Base-by-base conservation (phyloP, 1,284 basidiomycete genomes). In the Ceratobasidium theobromae region DNA sequence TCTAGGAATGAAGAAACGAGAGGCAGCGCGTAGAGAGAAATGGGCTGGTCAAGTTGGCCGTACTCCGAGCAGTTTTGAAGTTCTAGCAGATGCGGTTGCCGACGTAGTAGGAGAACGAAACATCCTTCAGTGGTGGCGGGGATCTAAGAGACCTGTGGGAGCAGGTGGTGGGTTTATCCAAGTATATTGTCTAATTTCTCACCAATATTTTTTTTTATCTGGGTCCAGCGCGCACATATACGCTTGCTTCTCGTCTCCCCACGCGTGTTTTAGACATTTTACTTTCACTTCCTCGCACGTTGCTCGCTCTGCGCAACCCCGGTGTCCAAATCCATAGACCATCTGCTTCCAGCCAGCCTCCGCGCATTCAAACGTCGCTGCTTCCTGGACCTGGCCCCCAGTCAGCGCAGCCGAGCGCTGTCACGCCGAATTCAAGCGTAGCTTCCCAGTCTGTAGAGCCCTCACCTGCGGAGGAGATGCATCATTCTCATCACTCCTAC, bases 211-310 rank as follows among this genome's bases (percentile, higher is more conserved):
- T 67, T 54, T 16, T 6, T 38, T 16, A 38, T 38, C 35, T 38
- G 16, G 35, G 8, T 38, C 46, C 68, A 89, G 88, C 87, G 8
- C 76, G 78, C 45, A 88, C 87, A 5, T 90, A 90, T 69, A 78
- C 79, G 55, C 53, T 85, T 32, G 88, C 88, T 1, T 88, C 89
- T 0, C 78, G 82, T 69, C 81, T 91, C 48, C 89, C 89, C n/a
- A 75, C 82, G 8, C 71, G 81, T n/a, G 57, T 90, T 46, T 79
- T 91, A 41, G 87, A 91, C 70, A 71, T 76, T 9, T 76, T 91
- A 40, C 75, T 91, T 54, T 84, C 78, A 71, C 76, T 91, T 40
- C 89, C 89, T 2, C 81, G 87, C 69, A 72, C 84, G 71, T 76
- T 91, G 55, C 79, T 88, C 46, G 80, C 80, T 35, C 71, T 86